phyloP scores from a whole-genome alignment of 257 asterid species.

The Leonotis leonurus region DNA sequence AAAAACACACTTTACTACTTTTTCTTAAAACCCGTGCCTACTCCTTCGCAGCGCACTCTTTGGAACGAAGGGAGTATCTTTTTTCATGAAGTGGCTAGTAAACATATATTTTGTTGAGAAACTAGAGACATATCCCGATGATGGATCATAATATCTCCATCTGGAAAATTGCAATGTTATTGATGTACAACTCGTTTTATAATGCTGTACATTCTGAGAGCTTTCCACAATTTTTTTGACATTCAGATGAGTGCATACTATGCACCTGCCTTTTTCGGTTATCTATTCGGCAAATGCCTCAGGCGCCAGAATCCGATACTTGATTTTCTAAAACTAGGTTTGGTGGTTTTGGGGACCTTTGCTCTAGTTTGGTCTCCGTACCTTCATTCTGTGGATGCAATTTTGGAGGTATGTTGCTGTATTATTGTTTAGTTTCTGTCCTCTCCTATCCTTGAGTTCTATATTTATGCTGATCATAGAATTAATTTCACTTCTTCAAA shows the following conservation, averaged over 20 bases:
- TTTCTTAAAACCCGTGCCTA: too few relatives aligned
- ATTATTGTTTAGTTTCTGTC: neutral
- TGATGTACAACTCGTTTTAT: neutral
- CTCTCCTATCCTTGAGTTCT: neutral
- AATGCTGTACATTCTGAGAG: neutral
- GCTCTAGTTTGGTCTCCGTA: conserved; percentile 88
- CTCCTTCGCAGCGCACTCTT: too few relatives aligned
- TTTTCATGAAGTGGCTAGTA: neutral
- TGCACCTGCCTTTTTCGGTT: conserved; percentile 90
- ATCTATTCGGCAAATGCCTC: conserved; percentile 84
- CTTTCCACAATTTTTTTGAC: too few relatives aligned
- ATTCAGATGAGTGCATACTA: conserved; percentile 90
- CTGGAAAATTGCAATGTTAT: neutral
- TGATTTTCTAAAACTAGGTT: conserved; percentile 63
- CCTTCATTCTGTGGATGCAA: conserved; percentile 61
- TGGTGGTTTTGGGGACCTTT: conserved; percentile 81
- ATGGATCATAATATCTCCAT: conserved; percentile 5
- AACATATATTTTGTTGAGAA: neutral
- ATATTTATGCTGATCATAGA: neutral
- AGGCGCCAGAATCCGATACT: conserved; percentile 52
- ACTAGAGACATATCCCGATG: neutral
- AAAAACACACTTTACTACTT: too few relatives aligned
- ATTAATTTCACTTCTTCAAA: neutral
- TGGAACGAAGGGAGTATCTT: too few relatives aligned
- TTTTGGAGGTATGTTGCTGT: conserved; percentile 50